phyloP scores from a whole-genome alignment of 495 filamentous ascomycete species.

The Xylaria grammica region DNA sequence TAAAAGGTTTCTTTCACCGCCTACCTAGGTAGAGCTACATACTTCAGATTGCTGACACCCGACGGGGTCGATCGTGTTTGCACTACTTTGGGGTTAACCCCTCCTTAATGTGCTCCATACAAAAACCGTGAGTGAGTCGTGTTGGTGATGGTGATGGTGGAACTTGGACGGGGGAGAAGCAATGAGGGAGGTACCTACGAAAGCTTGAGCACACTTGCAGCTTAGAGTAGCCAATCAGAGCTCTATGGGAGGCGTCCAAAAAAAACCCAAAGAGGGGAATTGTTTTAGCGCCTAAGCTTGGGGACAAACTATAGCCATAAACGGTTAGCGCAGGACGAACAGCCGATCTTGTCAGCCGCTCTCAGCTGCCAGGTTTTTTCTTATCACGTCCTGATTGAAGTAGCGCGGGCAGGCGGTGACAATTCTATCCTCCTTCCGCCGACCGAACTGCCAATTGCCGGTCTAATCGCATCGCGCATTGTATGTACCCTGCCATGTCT shows the following conservation, averaged over 20 bases:
- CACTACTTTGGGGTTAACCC: no score
- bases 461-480: conserved; percentile 27
- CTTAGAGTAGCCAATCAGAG: conserved; percentile 24
- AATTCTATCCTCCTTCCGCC: conserved; percentile 28
- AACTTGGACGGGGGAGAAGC: no score
- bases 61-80: no score
- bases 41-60: conserved; percentile 2
- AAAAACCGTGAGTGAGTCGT: no score
- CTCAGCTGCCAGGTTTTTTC: conserved; percentile 36
- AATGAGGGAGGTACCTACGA: background rate
- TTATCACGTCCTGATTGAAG: conserved; percentile 21
- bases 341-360: conserved; percentile 13
- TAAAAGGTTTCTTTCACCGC: background rate
- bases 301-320: background rate
- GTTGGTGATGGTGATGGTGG: no score
- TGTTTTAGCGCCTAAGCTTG: background rate
- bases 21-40: conserved; percentile 10
- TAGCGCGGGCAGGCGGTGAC: conserved; percentile 38
- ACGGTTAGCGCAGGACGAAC: background rate
- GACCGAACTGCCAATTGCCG: conserved; percentile 25
- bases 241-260: background rate
- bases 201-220: background rate
- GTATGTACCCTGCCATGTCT: conserved; percentile 21
- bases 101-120: no score
- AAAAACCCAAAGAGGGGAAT: conserved; percentile 13